Percentiles rank a stretch among this genome's conserved stretches.
Conservation (phyloP, 2,329 filamentous ascomycete genomes). For the Sclerotinia spermophila region DNA sequence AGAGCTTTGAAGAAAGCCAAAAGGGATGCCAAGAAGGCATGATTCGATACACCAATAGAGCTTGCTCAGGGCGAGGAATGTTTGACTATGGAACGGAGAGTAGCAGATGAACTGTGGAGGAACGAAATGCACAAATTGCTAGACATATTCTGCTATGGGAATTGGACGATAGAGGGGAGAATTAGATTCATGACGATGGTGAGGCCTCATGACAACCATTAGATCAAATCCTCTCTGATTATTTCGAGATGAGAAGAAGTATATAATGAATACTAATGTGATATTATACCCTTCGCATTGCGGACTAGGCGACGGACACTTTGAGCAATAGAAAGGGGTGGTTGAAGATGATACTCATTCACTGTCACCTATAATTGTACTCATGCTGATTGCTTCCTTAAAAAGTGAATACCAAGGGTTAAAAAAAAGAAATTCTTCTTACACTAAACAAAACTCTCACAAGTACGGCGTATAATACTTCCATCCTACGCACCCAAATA, state of each 20-base stretch:
- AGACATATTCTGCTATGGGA: neutral
- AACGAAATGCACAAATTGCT: neutral
- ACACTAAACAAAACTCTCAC: neutral
- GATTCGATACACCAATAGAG: neutral
- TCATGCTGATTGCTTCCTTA: neutral
- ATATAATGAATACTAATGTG: neutral
- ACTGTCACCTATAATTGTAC: neutral
- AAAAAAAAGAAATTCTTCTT: neutral
- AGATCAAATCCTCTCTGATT: neutral
- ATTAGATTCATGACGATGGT: neutral
- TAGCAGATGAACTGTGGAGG: constrained; percentile 22
- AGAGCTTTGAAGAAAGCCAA: constrained; percentile 68
- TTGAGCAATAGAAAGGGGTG: neutral
- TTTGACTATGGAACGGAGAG: constrained; percentile 20
- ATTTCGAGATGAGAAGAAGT: neutral
- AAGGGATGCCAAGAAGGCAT: constrained; percentile 57
- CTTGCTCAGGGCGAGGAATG: neutral
- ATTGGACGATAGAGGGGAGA: neutral
- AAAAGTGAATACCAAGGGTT: neutral
- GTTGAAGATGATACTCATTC: neutral
- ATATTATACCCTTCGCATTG: neutral
- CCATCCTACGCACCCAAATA: neutral
- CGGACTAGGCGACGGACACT: neutral
- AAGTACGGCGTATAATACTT: neutral
- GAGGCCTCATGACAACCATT: neutral